A percentile compares a stretch with the other conserved stretches of the same genome.
Evolutionary conservation across 768 basidiomycete genomes (phyloP).

Genomic region (Boletus rubescentipes): DNA sequence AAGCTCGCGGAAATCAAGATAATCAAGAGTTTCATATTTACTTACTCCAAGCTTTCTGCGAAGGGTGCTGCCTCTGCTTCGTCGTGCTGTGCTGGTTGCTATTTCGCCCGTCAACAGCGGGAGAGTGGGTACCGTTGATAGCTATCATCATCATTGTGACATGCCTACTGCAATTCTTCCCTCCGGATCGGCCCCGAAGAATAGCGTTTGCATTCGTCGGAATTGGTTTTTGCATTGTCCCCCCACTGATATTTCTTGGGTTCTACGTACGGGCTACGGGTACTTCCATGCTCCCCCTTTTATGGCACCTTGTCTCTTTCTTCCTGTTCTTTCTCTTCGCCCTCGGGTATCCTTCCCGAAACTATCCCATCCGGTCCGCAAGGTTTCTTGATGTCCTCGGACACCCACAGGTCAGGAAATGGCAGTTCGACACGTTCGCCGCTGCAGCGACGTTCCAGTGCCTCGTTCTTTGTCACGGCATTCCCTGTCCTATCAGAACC

Average conservation of each 20-base stretch:
- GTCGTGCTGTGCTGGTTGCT: no score
- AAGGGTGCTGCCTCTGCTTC: no score
- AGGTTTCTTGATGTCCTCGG: background rate
- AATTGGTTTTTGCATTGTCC: background rate
- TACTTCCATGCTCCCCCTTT: background rate
- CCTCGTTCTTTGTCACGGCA: background rate
- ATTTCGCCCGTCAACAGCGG: no score
- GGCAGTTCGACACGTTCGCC: background rate
- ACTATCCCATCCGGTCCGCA: background rate
- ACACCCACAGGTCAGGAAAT: background rate
- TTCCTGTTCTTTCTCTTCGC: background rate
- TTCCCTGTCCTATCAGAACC: background rate
- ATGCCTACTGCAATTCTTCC: no score
- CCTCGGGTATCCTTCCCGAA: background rate
- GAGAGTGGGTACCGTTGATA: no score
- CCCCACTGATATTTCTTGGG: background rate
- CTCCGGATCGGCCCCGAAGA: background rate
- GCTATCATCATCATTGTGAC: no score
- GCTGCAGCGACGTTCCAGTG: background rate
- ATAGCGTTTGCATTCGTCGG: background rate
- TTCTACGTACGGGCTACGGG: background rate
- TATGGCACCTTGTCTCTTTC: background rate
- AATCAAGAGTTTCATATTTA: no score
- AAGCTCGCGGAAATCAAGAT: no score
- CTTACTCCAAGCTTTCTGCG: no score